Base-by-base conservation (phyloP, 2,329 filamentous ascomycete species). In the Alternaria viburni region DNA sequence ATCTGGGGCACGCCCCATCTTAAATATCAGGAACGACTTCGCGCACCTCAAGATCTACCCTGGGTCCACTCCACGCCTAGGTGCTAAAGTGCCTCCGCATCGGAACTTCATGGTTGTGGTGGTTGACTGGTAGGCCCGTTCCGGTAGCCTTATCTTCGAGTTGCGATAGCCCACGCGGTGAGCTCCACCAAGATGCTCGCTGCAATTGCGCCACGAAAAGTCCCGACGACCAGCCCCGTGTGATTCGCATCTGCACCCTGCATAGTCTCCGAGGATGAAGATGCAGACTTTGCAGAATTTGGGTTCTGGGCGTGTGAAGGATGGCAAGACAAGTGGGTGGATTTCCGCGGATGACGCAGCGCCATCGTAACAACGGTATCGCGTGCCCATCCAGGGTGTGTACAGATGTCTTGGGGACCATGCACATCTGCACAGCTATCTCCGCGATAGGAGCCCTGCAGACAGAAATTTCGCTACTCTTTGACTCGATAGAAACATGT, bases 401-500 rank as follows among this genome's bases (percentile, higher is more conserved):
- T 63, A 50, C 50, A 46, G 13, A 43, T 59, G 57, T 49, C 49
- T 55, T 58, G 28, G 44, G 26, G 28, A 25, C 30, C 50, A 36
- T 57, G 46, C 61, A 62, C n/a, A 32, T 45, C 36, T 47, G 46
- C 25, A 47, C 54, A 57, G 61, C 57, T 54, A 64, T 65, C 61
- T 68, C 62, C 59, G 57, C 57, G 66, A 68, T 65, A 68, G 60
- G 68, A 60, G 51, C 46, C 28, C 46, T 28, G 55, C 45, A 26
- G 54, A 57, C 49, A 62, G 47, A 45, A 32, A 25, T 44, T 32
- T 32, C 45, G 57, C 61, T 44, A 25, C 52, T 30, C 47, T 45
- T 68, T 77, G 73, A 76, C 74, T 76, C 69, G 73, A 77, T 77
- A 66, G 64, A 66, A 76, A 72, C 63, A 69, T 67, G 73, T 77